phyloP scores from a whole-genome alignment of 257 asterid genomes.

The Ocimum tenuiflorum region DNA sequence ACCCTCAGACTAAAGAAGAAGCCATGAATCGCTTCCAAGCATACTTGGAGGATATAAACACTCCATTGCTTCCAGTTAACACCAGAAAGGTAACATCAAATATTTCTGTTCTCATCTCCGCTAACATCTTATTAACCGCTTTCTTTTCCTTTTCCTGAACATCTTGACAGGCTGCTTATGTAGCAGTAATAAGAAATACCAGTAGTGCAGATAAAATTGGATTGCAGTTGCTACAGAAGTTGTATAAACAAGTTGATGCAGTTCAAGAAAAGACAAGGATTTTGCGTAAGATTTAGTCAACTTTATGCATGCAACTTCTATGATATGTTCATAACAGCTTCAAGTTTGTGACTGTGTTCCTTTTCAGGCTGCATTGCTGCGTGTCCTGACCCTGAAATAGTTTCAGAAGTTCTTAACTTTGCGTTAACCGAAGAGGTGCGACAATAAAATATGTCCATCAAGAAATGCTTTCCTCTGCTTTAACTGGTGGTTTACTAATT shows the following conservation, averaged over 20 bases:
- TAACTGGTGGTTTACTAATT: background rate
- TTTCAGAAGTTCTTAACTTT: constrained; percentile 26
- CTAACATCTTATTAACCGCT: background rate
- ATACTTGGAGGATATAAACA: constrained; percentile 23
- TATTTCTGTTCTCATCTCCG: background rate
- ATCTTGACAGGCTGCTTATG: constrained; percentile 30
- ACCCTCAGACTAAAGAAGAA: constrained; percentile 30
- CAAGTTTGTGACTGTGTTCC: background rate
- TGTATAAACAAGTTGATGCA: constrained; percentile 30
- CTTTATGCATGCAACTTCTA: background rate
- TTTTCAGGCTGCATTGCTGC: constrained; percentile 32
- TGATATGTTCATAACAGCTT: background rate
- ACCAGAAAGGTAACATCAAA: constrained; percentile 29
- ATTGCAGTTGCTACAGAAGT: constrained; percentile 17
- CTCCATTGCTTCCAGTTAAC: constrained; percentile 32
- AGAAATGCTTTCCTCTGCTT: background rate
- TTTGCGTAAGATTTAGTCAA: constrained; percentile 20
- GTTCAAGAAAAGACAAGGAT: constrained; percentile 30
- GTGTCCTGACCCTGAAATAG: constrained; percentile 28
- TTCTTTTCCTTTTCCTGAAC: background rate
- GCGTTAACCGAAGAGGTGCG: constrained; percentile 34
- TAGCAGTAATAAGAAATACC: constrained; percentile 29
- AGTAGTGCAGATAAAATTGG: constrained; percentile 21
- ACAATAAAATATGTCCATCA: background rate
- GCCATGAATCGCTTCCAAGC: constrained; percentile 33